A percentile compares a stretch with the other conserved stretches of the same genome.
These are phyloP conservation scores for Aegilops longissima DNA, from an alignment of 176 grass and related monocot genomes.

Conservation along the genomic window DNA sequence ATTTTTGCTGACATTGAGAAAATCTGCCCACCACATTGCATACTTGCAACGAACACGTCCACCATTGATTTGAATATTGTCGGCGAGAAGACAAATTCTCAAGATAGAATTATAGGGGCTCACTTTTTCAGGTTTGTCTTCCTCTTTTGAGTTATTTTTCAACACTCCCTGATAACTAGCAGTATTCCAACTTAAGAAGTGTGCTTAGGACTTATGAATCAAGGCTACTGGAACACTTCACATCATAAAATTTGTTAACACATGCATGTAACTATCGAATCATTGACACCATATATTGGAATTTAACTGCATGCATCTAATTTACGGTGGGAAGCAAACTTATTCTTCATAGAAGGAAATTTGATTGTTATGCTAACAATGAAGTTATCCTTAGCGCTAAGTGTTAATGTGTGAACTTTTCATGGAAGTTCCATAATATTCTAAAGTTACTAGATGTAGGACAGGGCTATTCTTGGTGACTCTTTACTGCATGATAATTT, in stretches of 20 bases:
- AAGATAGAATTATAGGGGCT: conserved; percentile 86
- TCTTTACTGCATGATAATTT: not conserved
- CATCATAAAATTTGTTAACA: not conserved
- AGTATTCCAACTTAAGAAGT: not conserved
- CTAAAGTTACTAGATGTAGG: not conserved
- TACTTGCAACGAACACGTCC: conserved; percentile 91
- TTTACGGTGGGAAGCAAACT: not conserved
- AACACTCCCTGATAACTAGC: not conserved
- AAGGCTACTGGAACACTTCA: not conserved
- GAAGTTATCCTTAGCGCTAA: not conserved
- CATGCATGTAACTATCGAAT: not conserved
- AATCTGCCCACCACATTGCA: conserved; percentile 69
- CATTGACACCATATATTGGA: not conserved
- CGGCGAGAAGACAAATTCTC: conserved; percentile 75
- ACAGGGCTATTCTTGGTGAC: not conserved
- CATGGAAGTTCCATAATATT: not conserved
- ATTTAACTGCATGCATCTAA: not conserved
- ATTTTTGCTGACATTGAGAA: conserved; percentile 95
- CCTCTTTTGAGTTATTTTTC: not conserved
- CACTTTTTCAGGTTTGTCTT: conserved; percentile 91
- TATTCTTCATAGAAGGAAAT: not conserved
- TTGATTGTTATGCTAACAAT: not conserved
- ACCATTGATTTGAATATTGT: conserved; percentile 86
- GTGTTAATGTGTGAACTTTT: not conserved
- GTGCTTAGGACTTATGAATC: not conserved